Evolutionary conservation across 495 filamentous ascomycete species (phyloP), one percentile per base, ranked within the genome.

Genomic region (Aspergillus leporis): DNA sequence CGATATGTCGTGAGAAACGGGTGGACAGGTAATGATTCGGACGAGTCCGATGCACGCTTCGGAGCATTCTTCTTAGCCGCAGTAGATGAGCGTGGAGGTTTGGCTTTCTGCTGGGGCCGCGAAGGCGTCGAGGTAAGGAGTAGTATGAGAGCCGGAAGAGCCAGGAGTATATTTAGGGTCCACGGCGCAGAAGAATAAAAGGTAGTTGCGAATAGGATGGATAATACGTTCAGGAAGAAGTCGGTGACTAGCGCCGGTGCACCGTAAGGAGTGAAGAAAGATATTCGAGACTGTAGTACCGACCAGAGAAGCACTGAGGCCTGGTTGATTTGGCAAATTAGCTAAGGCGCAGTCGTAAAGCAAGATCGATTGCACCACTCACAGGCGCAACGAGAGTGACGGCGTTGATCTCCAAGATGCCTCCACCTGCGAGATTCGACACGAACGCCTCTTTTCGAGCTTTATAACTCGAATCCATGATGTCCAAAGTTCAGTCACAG

Each of bases 361-460:
- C 12, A 40, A 41, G 22, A 45, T 51, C 14, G 40, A 61, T 57
- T 9, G 21, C 18, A 28, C 50, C 38, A 72, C 86, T 65, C 83
- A 98, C 94, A 57, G 94, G 87, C 66, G 91, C 91, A 53, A 94
- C 87, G 6, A 88, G 82, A 40, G 89, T 90, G 48, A 98, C 88
- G 59, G 81, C 78, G 64, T 96, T 93, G 75, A 99, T 93, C 67
- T 99, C 94, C 28, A 76, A 68, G 49, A 97, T 87, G 14, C 82
- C 78, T 40, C 93, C 91, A 38, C 94, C 94, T n/a, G 87, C 85
- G 32, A 96, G 85, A 68, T 91, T 89, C 19, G 93, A 97, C 64
- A 99, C 94, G 67, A 96, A 97, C 56, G 90, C 91, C 80, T 96
- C 92, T 72, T 98, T 99, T 51, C 86, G 81, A 52, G 87, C 82